phyloP scores from a whole-genome alignment of 192 early-diverging fungal species.

The Pilaira anomala region DNA sequence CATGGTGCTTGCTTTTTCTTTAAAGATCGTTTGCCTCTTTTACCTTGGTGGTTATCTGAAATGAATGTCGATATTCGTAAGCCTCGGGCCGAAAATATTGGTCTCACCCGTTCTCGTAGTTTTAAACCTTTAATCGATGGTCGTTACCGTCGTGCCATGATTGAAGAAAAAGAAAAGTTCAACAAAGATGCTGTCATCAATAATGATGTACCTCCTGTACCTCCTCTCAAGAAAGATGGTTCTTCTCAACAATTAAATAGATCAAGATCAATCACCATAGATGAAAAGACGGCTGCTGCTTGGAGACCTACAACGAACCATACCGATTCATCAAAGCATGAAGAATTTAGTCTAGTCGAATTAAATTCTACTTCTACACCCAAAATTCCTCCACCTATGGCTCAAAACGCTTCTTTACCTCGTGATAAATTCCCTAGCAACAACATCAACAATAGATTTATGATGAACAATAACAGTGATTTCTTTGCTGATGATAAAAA shows the following conservation, averaged over 20 bases:
- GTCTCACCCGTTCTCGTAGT: conserved; percentile 33
- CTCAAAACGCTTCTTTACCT: background rate
- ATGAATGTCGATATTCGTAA: conserved; percentile 51
- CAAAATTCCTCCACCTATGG: background rate
- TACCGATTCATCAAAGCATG: background rate
- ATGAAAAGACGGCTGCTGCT: conserved; percentile 12
- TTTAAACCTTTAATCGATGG: conserved; percentile 41
- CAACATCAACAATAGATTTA: background rate
- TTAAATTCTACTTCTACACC: conserved; percentile 1
- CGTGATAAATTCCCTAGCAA: background rate
- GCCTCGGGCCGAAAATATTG: conserved; percentile 27
- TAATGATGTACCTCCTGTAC: background rate
- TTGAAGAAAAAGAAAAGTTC: conserved; percentile 28
- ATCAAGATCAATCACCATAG: background rate
- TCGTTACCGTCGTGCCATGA: conserved; percentile 35
- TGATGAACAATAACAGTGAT: background rate
- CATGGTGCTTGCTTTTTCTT: conserved; percentile 59
- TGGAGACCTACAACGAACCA: conserved; percentile 4
- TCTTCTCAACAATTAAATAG: conserved; percentile 18
- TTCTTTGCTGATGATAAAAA: conserved; percentile 4
- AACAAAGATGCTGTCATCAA: conserved; percentile 6
- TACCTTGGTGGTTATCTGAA: conserved; percentile 44
- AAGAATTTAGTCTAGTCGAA: conserved; percentile 6
- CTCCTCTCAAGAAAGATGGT: background rate
- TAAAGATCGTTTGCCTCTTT: conserved; percentile 26